A percentile compares a stretch with the other conserved stretches of the same genome.
Conservation (phyloP, 2,329 filamentous ascomycete genomes). For the Tympanopsis confertula region DNA sequence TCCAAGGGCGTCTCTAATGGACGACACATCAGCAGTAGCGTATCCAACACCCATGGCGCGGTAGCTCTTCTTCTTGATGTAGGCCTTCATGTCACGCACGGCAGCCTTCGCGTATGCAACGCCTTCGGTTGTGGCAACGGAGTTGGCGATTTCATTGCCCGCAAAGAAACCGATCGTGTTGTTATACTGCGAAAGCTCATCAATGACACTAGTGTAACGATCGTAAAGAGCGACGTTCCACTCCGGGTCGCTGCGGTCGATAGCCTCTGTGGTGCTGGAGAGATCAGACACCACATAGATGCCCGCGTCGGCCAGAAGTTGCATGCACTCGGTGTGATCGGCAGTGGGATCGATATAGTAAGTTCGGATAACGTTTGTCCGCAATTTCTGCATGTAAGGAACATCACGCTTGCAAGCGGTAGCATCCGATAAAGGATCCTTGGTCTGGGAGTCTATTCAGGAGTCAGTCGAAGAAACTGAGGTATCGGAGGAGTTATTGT, state of each 20-base stretch:
- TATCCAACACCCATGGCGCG: conserved; percentile 57
- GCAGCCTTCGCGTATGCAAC: conserved; percentile 33
- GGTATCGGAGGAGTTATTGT: neutral
- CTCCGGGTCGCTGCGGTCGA: conserved; percentile 38
- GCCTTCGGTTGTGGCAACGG: conserved; percentile 47
- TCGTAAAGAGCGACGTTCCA: conserved; percentile 42
- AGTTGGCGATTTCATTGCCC: conserved; percentile 59
- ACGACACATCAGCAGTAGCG: conserved; percentile 52
- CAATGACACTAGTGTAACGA: conserved; percentile 45
- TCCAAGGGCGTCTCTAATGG: conserved; percentile 47
- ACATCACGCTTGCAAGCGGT: conserved; percentile 1
- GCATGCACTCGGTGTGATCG: conserved; percentile 49
- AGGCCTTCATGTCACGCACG: conserved; percentile 56
- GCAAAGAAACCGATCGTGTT: conserved; percentile 58
- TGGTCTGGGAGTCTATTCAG: neutral
- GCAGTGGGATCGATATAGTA: conserved; percentile 50
- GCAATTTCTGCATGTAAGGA: conserved; percentile 3
- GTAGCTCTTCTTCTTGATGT: conserved; percentile 44
- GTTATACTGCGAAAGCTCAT: conserved; percentile 55
- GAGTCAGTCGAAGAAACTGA: neutral
- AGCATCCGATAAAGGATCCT: neutral
- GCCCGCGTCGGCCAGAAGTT: conserved; percentile 53
- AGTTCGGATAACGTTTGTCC: conserved; percentile 46
- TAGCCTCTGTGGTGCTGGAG: conserved; percentile 34
- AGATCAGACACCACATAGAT: conserved; percentile 56